Percentiles rank a stretch among this genome's conserved stretches.
Conservation (phyloP, 1,284 basidiomycete species). For the Meripilus lineatus region DNA sequence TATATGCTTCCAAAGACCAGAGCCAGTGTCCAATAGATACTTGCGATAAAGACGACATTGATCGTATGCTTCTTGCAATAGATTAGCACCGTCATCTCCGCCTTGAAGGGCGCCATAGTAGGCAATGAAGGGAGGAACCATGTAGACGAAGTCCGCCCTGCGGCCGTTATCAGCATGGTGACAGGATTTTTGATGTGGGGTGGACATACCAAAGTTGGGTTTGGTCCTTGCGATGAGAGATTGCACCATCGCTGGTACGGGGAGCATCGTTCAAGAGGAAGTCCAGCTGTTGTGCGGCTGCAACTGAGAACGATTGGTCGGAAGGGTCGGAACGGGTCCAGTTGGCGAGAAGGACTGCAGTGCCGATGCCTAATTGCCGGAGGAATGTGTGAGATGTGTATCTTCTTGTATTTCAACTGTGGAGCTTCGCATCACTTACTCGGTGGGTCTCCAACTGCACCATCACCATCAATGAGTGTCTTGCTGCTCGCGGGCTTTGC, state of each 20-base stretch:
- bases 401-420: neutral
- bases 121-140: constrained; percentile 78
- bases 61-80: constrained; percentile 59
- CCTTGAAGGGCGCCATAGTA: constrained; percentile 56
- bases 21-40: constrained; percentile 33
- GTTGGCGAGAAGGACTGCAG: constrained; percentile 57
- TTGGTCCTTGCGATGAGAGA: constrained; percentile 54
- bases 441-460: constrained; percentile 67
- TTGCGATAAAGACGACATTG: constrained; percentile 65
- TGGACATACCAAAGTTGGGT: constrained; percentile 46
- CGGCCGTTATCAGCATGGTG: neutral
- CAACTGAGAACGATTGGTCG: constrained; percentile 40
- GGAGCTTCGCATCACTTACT: constrained; percentile 31
- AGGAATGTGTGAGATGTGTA: neutral
- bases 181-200: neutral
- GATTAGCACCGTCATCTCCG: constrained; percentile 34
- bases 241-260: constrained; percentile 51
- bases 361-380: constrained; percentile 42
- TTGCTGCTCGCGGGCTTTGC: constrained; percentile 29
- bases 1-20: constrained; percentile 53
- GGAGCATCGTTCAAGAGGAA: constrained; percentile 60
- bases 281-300: constrained; percentile 50
- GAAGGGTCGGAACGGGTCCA: constrained; percentile 38
- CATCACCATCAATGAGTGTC: constrained; percentile 39
- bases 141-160: constrained; percentile 61